Evolutionary conservation across 306 rosid genomes (phyloP), one percentile per base, ranked within the genome.

Genomic region (Trifolium dubium): DNA sequence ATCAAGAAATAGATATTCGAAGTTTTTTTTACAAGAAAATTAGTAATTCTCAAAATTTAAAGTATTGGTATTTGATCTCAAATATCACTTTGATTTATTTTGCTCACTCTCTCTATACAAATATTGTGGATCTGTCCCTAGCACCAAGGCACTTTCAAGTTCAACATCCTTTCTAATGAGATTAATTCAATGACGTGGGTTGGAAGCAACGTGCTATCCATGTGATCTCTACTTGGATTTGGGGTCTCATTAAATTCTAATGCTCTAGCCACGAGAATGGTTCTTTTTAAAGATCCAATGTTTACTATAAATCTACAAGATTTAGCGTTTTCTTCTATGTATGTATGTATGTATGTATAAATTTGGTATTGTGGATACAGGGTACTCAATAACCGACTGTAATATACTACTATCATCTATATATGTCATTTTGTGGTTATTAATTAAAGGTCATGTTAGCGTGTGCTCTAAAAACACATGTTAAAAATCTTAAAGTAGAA

Each of bases 141-240:
- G 92, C 82, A 58, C 76, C 80, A 41, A 75, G 39, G 76, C 28
- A 34, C 10, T 61, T 72, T 75, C 71, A 65, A 37, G n/a, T 1
- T 23, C 23, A 23, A 23, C 81, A 82, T 71, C 75, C 75, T 78
- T 83, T 23, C 47, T 23, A 5, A 81, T 60, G 82, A 72, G 8
- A 69, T 40, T 51, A 53, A 12, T 4, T 64, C 64, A 28, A 62
- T 5, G 35, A 61, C 76, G 73, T 84, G 66, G 63, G 34, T 74
- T 5, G 8, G 50, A 81, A 88, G 82, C 43, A 71, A 86, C 79
- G 67, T 77, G 85, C 39, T 55, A 46, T 82, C 75, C 90, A 84
- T 86, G 89, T 82, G 90, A 77, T 18, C 59, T 32, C 58, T 10
- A 70, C 81, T 75, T 75, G 59, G 74, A 69, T 75, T 75, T 67